Evolutionary conservation across 1,284 basidiomycete genomes (phyloP).

Genomic region (Naganishia liquefaciens): DNA sequence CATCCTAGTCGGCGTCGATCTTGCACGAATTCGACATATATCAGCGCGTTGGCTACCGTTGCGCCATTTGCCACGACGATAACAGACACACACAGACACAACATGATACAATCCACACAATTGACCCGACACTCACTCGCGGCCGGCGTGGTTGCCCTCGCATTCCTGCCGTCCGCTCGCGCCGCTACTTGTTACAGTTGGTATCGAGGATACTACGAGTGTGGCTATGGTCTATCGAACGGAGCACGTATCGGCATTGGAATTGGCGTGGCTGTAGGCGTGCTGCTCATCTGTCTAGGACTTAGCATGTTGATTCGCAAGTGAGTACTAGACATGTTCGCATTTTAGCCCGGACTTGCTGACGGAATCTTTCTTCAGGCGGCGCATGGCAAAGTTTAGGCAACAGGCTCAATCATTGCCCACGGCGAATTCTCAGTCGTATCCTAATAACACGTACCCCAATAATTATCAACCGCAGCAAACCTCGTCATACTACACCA

Average conservation of each 20-base stretch:
- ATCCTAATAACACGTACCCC: constrained; percentile 44
- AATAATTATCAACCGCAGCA: constrained; percentile 40
- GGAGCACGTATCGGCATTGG: constrained; percentile 51
- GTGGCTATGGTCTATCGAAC: constrained; percentile 39
- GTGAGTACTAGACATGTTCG: constrained; percentile 39
- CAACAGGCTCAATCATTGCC: constrained; percentile 25
- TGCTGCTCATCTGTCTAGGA: constrained; percentile 41
- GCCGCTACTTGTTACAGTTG: constrained; percentile 24
- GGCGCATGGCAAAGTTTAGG: constrained; percentile 31
- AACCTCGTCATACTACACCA: constrained; percentile 34
- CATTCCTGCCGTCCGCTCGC: constrained; percentile 11
- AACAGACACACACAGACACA: not conserved
- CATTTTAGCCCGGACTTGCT: not conserved
- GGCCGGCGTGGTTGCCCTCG: constrained; percentile 20
- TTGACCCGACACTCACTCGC: constrained; percentile 5
- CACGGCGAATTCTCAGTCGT: constrained; percentile 35
- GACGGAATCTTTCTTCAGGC: constrained; percentile 14
- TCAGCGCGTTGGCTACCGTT: not conserved
- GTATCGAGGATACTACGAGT: constrained; percentile 38
- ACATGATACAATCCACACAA: constrained; percentile 4
- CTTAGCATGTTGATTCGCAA: constrained; percentile 44
- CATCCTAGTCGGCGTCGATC: not conserved
- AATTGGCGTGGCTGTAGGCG: constrained; percentile 45
- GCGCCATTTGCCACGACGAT: too few relatives aligned
- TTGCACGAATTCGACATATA: not conserved